Evolutionary conservation across 768 basidiomycete genomes (phyloP), one percentile per base, ranked within the genome.

Genomic region (Tylopilus sp.): DNA sequence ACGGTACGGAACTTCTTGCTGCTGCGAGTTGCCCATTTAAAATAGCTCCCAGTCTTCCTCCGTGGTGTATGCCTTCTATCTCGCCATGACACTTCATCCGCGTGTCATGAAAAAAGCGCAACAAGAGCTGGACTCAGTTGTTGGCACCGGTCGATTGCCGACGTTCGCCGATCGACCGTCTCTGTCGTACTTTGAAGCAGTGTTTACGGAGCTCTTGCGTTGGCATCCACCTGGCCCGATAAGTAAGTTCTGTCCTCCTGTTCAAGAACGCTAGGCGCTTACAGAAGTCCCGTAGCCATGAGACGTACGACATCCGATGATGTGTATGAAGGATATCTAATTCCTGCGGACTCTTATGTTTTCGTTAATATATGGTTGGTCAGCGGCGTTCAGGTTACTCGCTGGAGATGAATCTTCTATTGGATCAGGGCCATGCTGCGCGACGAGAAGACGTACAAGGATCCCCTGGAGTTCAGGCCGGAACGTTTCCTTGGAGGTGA

Each of bases 1-100:
- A 64, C 67, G 37, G 69, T 69, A 44, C 12, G 24, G 31, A 54
- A 6, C 37, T 4, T 13, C 64, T 81, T 69, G 49, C 6, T n/a
- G n/a, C 6, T 12, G 6, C 11, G 14, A 31, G 4, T 19, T 26
- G 19, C 22, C 3, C 7, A 28, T 50, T n/a, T 2, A 1, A 53
- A 36, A 34, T 17, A 25, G n/a, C 16, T 60, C 44, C 16, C n/a
- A 63, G 63, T 24, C 58, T 8, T 43, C 36, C 13, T 57, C 63
- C 3, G 22, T 53, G 1, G 29, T 47, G 6, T 58, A 51, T 42
- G 50, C 54, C 9, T 61, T 63, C 37, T 55, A 55, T 21, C 64
- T 69, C 17, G 70, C 64, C 3, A 71, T 70, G 69, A 56, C 59
- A 19, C 60, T 66, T 41, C 56, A 61, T 42, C 70, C 71, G 3